phyloP scores from a whole-genome alignment of 345 rosid species.

The Citrus glauca region DNA sequence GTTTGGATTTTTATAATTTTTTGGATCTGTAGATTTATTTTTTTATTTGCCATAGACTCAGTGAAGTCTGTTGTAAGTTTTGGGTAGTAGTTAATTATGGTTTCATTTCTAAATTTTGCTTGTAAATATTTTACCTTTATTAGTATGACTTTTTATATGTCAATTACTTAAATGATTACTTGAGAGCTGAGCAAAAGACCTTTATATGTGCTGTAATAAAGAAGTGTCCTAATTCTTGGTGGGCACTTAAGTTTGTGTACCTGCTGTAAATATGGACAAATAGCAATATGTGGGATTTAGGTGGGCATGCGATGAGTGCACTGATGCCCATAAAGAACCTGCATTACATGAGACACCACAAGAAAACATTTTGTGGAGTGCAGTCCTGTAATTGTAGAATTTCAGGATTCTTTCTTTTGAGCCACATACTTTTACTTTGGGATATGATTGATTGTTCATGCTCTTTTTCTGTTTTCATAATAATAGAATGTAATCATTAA shows the following conservation, averaged over 20 bases:
- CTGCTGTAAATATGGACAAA: conserved; percentile 38
- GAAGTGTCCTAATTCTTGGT: conserved; percentile 33
- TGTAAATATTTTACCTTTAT: not conserved
- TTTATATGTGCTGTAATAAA: not conserved
- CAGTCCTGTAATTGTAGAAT: not conserved
- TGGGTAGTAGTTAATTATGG: too few relatives aligned
- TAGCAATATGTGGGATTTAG: conserved; percentile 23
- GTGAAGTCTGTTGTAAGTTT: not conserved
- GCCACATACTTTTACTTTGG: not conserved
- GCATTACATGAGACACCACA: not conserved
- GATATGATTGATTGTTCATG: not conserved
- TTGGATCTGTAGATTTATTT: not conserved
- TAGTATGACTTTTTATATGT: not conserved
- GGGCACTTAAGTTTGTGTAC: conserved; percentile 26
- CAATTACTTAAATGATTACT: not conserved
- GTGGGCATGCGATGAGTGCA: conserved; percentile 21
- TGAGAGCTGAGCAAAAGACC: not conserved
- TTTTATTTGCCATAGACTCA: not conserved
- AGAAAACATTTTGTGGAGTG: not conserved
- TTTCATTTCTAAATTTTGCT: not conserved
- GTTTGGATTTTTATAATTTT: not conserved
- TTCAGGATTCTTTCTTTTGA: not conserved
- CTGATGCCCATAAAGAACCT: conserved; percentile 28
- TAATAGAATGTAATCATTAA: not conserved
- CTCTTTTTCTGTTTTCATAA: not conserved